phyloP scores from a whole-genome alignment of 352 stramenopile genomes.

The Phytophthora macrochlamydospora region DNA sequence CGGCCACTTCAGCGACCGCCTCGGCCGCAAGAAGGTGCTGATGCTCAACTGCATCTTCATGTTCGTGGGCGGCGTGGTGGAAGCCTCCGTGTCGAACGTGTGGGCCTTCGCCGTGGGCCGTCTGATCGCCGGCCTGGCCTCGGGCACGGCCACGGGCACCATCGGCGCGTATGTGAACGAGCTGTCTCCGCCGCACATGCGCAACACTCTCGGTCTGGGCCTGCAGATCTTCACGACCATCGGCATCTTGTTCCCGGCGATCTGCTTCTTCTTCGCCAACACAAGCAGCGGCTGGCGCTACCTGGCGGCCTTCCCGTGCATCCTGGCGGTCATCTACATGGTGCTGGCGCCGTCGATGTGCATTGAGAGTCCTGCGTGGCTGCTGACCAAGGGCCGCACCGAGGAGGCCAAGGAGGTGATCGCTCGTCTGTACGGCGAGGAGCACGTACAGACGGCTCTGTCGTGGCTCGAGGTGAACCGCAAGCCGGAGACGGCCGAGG shows the following conservation, averaged over 20 bases:
- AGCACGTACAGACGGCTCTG: background rate
- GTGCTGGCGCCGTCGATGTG: background rate
- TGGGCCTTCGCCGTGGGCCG: slow-evolving; percentile 18
- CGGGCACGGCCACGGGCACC: slow-evolving; percentile 17
- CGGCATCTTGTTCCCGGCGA: background rate
- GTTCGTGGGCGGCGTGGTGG: slow-evolving; percentile 36
- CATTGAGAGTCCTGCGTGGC: background rate
- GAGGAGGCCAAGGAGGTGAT: background rate
- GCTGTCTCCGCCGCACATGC: background rate
- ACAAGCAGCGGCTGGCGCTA: background rate
- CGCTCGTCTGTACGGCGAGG: background rate
- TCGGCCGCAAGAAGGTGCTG: slow-evolving; percentile 22
- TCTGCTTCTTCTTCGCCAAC: background rate
- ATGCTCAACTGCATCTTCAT: slow-evolving; percentile 33
- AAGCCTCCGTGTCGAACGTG: slow-evolving; percentile 20
- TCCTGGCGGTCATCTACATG: background rate
- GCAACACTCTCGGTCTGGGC: background rate
- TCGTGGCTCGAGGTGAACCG: background rate
- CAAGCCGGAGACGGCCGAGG: background rate
- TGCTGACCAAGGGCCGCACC: background rate
- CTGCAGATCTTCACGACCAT: background rate
- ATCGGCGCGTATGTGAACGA: background rate
- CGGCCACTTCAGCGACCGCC: slow-evolving; percentile 28
- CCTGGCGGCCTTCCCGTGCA: background rate
- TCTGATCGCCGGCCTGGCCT: slow-evolving; percentile 33